A percentile compares a stretch with the other conserved stretches of the same genome.
Conservation (phyloP, 371 early-diverging fungal species). For the Haplosporangium sp. region DNA sequence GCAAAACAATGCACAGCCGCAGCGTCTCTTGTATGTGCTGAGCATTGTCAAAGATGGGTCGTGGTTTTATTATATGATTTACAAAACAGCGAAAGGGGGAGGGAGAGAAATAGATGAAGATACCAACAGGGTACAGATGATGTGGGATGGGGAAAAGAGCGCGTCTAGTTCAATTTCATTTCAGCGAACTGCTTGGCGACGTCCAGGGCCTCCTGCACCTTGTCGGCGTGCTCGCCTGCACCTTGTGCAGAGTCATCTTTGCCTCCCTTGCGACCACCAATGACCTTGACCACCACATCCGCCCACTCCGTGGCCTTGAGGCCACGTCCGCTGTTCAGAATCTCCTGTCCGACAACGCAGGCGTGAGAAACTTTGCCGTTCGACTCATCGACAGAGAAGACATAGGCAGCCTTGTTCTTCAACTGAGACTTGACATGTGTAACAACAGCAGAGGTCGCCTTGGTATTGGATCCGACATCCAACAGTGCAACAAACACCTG, state of each 20-base stretch:
- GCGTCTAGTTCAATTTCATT: slow-evolving; percentile 61
- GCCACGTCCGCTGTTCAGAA: slow-evolving; percentile 65
- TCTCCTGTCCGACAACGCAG: slow-evolving; percentile 83
- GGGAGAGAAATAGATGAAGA: background rate
- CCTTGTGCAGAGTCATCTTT: slow-evolving; percentile 91
- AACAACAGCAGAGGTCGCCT: slow-evolving; percentile 84
- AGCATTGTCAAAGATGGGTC: background rate
- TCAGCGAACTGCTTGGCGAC: slow-evolving; percentile 84
- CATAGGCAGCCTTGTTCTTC: slow-evolving; percentile 85
- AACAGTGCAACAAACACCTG: slow-evolving; percentile 69
- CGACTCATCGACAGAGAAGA: slow-evolving; percentile 80
- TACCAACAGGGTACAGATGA: too few relatives aligned
- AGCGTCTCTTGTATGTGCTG: background rate
- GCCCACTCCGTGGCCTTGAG: slow-evolving; percentile 95
- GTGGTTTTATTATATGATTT: background rate
- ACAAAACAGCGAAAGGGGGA: background rate
- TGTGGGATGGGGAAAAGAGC: background rate
- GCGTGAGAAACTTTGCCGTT: slow-evolving; percentile 82
- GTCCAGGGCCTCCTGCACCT: slow-evolving; percentile 78
- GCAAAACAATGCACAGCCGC: too few relatives aligned
- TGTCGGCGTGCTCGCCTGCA: slow-evolving; percentile 71
- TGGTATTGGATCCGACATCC: slow-evolving; percentile 74
- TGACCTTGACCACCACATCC: slow-evolving; percentile 75
- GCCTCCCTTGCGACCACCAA: slow-evolving; percentile 94
- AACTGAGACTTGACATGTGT: slow-evolving; percentile 79